Base-by-base conservation (phyloP, 1,284 basidiomycete genomes). In the Ceratobasidium sp. region DNA sequence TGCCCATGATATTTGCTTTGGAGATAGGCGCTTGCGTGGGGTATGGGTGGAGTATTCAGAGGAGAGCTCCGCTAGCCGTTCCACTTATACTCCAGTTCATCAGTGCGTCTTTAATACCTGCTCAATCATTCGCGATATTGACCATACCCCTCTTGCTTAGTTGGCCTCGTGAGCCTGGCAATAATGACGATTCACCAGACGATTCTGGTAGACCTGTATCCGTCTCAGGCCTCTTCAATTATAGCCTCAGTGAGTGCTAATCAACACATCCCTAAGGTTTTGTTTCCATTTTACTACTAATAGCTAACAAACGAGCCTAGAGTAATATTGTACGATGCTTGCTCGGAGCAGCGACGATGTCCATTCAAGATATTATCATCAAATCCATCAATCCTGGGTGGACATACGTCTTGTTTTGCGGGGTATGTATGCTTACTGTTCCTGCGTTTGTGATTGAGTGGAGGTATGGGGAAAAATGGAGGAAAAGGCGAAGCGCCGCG, bases 181-280 rank as follows among this genome's bases (percentile, higher is more conserved):
- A 41, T 79, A 14, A 79, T 80, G 77, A 80, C 78, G 13, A 71
- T 76, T 39, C 74, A 79, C 61, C 75, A 86, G 77, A 91, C 90
- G 0, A 82, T 91, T 22, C 83, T 91, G 54, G 82, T 92, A 31
- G 91, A 92, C 79, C 81, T 90, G 37, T 84, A 86, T 11, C 90
- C 90, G 0, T 76, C 79, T 0, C 86, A 88, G 64, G 85, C 87
- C 6, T 88, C 90, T 0, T 87, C 89, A 0, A 85, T 90, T 3
- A 90, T 88, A 0, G 90, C 89, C 19, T 76, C 77, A 3, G 79
- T 80, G 73, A 74, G 79, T 41, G 39, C n/a, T n/a, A n/a, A n/a
- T n/a, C n/a, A n/a, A n/a, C n/a, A n/a, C n/a, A n/a, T n/a, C n/a
- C 37, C 43, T 46, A 46, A 19, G 43, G 8, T 46, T 46, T 46